Percentiles rank a stretch among this genome's conserved stretches.
phyloP scores from a whole-genome alignment of 73 alveolate genomes.

The Effrenium voratum region DNA sequence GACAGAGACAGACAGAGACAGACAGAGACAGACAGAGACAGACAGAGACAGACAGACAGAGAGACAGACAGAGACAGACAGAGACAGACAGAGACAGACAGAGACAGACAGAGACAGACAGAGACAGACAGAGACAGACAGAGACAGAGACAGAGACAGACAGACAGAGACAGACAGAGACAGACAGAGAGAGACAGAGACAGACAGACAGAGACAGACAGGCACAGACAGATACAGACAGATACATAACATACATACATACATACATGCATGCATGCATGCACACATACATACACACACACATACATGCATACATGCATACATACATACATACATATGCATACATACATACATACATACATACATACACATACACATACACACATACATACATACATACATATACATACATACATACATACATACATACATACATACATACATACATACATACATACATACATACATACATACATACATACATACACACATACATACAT shows the following conservation, averaged over 20 bases:
- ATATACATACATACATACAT: neutral
- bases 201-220: conserved; percentile 55
- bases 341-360: neutral
- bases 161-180: conserved; percentile 44
- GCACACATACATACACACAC: neutral
- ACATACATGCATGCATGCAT: neutral
- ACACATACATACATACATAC: neutral
- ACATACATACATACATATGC: neutral
- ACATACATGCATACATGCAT: neutral
- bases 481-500: neutral
- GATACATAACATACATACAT: neutral
- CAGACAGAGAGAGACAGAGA: conserved; percentile 21
- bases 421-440: conserved; percentile 23
- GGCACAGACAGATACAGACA: conserved; percentile 17
- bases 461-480: conserved; percentile 8
- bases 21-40: conserved; percentile 23
- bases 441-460: neutral
- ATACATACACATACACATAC: neutral
- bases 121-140: conserved; percentile 45
- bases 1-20: conserved; percentile 53
- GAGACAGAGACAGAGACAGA: conserved; percentile 39
- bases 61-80: conserved; percentile 55
- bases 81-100: conserved; percentile 27
- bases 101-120: conserved; percentile 48
- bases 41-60: conserved; percentile 42